Conservation (phyloP, 176 grass and related monocot genomes). For the Thinopyrum elongatum region DNA sequence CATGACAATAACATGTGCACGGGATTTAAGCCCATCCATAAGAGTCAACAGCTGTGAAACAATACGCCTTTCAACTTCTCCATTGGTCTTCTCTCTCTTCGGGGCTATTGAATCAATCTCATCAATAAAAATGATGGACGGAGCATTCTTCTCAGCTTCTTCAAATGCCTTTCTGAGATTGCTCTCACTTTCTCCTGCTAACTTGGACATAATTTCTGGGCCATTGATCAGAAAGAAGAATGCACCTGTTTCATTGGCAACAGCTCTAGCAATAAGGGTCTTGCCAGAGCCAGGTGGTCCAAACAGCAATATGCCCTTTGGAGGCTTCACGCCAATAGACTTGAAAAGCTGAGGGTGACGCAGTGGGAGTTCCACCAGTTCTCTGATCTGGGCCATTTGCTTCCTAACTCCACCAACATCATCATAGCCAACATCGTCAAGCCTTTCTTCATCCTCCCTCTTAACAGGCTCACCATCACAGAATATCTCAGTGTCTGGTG, state of each 20-base stretch:
- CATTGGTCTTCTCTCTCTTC: conserved; percentile 84
- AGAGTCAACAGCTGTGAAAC: conserved; percentile 87
- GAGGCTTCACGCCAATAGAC: conserved; percentile 77
- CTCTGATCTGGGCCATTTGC: conserved; percentile 89
- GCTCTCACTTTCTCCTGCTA: conserved; percentile 85
- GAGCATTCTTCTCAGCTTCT: conserved; percentile 90
- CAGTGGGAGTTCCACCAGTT: conserved; percentile 58
- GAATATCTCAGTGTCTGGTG: conserved; percentile 89
- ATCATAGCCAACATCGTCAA: conserved; percentile 79
- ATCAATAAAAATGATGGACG: conserved; percentile 87
- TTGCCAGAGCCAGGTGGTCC: conserved; percentile 88
- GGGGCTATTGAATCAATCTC: conserved; percentile 84
- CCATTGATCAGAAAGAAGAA: conserved; percentile 93
- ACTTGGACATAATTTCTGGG: conserved; percentile 88
- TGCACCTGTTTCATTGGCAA: conserved; percentile 87
- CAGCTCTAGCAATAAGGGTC: conserved; percentile 73
- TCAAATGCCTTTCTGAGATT: conserved; percentile 93
- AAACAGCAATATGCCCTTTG: conserved; percentile 74
- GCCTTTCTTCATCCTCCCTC: conserved; percentile 82
- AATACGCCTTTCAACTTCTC: conserved; percentile 80
- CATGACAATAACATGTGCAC: conserved; percentile 87
- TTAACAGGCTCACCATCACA: conserved; percentile 85
- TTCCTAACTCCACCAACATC: conserved; percentile 89
- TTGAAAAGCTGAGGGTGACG: conserved; percentile 66
- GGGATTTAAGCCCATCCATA: conserved; percentile 81